Conservation (phyloP, 768 basidiomycete genomes). For the Trametes cingulata region DNA sequence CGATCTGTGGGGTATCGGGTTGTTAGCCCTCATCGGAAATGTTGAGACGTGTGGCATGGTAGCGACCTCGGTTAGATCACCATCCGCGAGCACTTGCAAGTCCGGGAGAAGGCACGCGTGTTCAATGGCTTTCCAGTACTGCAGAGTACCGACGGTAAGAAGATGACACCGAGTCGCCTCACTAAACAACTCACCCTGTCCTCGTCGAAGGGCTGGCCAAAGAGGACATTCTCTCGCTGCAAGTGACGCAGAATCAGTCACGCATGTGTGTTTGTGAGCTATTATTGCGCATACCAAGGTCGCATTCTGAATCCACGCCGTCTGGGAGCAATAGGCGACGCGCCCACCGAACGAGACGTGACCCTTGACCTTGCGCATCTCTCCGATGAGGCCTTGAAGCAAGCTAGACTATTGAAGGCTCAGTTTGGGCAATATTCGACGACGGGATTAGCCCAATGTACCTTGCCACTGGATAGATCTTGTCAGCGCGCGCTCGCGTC, state of each 20-base stretch:
- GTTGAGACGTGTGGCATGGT: no score
- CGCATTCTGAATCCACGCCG: conserved; percentile 77
- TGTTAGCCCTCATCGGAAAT: background rate
- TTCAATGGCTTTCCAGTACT: conserved; percentile 65
- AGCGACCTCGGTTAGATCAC: conserved; percentile 76
- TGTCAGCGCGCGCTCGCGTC: background rate
- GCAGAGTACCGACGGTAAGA: background rate
- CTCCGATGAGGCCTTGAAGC: conserved; percentile 65
- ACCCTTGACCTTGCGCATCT: conserved; percentile 60
- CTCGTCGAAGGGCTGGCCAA: conserved; percentile 65
- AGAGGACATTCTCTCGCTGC: conserved; percentile 66
- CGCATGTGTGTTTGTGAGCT: background rate
- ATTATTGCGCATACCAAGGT: conserved; percentile 44
- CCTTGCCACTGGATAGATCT: conserved; percentile 14
- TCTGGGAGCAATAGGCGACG: conserved; percentile 72
- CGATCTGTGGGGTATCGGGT: conserved; percentile 47
- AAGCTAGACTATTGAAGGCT: conserved; percentile 45
- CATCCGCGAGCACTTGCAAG: conserved; percentile 63
- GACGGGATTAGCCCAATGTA: background rate
- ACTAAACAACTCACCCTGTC: conserved; percentile 31
- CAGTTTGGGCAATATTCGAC: background rate
- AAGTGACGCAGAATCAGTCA: background rate
- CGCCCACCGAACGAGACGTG: conserved; percentile 59
- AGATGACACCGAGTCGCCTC: background rate
- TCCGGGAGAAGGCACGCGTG: conserved; percentile 62